phyloP scores from a whole-genome alignment of 1,139 yeast species.

The Protomyces inundatus region DNA sequence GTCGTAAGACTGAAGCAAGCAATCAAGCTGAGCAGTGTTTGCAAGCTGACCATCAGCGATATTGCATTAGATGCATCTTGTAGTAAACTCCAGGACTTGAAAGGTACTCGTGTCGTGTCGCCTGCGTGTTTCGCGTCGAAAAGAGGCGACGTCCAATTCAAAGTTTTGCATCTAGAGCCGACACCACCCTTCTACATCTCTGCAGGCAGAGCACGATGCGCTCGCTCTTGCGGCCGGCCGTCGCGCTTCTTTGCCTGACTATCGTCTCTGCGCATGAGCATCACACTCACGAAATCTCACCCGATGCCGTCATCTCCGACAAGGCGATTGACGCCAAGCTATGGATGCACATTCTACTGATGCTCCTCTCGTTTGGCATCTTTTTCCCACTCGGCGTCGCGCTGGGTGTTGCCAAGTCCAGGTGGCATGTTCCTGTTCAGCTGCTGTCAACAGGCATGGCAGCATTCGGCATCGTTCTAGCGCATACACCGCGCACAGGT shows the following conservation, averaged over 20 bases:
- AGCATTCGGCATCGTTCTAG: constrained; percentile 41
- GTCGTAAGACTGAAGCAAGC: constrained; percentile 22
- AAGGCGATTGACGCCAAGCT: constrained; percentile 35
- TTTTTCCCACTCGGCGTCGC: constrained; percentile 44
- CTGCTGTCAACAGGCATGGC: constrained; percentile 39
- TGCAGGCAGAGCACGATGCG: background rate
- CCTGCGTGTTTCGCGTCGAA: no score
- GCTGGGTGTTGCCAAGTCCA: constrained; percentile 40
- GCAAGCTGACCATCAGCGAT: background rate
- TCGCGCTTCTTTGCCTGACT: background rate
- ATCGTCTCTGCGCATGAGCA: constrained; percentile 31
- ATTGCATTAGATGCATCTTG: no score
- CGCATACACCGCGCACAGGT: constrained; percentile 41
- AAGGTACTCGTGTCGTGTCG: no score
- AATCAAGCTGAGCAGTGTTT: constrained; percentile 17
- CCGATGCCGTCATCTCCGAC: constrained; percentile 32
- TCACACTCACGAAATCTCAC: constrained; percentile 32
- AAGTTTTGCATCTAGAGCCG: no score
- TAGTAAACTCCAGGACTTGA: no score
- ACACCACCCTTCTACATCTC: background rate
- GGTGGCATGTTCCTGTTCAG: constrained; percentile 43
- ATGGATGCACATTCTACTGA: constrained; percentile 40
- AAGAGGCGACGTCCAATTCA: no score
- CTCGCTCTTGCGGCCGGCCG: background rate
- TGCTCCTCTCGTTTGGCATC: constrained; percentile 43